These are phyloP conservation scores for Dendrobium nobile DNA, from an alignment of 106 monocot genomes.

Conservation along the genomic window DNA sequence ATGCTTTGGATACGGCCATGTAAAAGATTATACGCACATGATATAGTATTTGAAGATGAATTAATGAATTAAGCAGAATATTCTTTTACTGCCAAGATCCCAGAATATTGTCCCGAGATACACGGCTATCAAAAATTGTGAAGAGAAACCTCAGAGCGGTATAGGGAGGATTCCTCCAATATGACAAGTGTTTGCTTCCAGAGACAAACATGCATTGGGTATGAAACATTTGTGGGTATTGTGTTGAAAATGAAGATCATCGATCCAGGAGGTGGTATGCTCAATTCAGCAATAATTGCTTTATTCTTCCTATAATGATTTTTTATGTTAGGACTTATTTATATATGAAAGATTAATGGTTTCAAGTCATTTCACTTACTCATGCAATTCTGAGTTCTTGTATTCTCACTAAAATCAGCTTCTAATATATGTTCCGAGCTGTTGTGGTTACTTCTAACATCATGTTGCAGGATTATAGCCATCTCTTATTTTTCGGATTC, in stretches of 20 bases:
- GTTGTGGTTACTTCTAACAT: background rate
- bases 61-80: background rate
- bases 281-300: background rate
- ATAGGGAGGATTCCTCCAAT: conserved; percentile 22
- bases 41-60: background rate
- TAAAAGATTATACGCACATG: conserved; percentile 7
- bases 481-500: background rate
- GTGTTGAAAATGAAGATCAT: background rate
- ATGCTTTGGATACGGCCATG: background rate
- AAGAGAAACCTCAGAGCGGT: conserved; percentile 21
- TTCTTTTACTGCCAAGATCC: background rate
- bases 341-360: background rate
- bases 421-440: background rate
- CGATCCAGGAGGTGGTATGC: background rate
- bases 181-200: conserved; percentile 29
- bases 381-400: background rate
- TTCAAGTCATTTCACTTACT: background rate
- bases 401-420: background rate
- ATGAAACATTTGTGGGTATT: background rate
- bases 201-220: conserved; percentile 26
- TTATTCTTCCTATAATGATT: background rate
- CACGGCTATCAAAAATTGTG: conserved; percentile 26
- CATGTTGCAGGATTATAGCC: background rate
- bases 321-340: background rate
- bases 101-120: conserved; percentile 15